Conservation (phyloP, 768 basidiomycete species). For the Podaxis rugospora region DNA sequence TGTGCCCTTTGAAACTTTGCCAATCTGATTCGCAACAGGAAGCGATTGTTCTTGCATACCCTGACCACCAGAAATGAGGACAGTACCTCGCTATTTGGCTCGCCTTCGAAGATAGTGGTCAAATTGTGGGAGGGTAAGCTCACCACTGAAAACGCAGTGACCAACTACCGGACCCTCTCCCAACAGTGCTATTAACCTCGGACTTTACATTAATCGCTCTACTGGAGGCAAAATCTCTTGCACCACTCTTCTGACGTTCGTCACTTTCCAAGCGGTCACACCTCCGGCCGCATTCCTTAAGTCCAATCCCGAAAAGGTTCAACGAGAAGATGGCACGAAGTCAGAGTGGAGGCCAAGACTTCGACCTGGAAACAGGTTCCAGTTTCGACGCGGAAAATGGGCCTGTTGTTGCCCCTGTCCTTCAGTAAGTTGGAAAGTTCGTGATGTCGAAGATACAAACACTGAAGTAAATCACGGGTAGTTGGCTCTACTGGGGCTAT, state of each 20-base stretch:
- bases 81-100: background rate
- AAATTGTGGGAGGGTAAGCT: background rate
- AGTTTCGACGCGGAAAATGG: background rate
- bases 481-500: constrained; percentile 20
- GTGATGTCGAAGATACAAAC: background rate
- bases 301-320: background rate
- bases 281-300: background rate
- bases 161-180: background rate
- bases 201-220: background rate
- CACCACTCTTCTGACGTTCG: background rate
- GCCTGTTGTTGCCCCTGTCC: background rate
- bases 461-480: constrained; percentile 4
- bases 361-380: background rate
- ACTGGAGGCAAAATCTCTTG: background rate
- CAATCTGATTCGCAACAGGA: background rate
- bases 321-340: background rate
- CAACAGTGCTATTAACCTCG: background rate
- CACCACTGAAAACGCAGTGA: background rate
- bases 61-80: background rate
- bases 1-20: background rate
- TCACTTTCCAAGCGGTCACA: background rate
- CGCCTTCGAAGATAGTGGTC: background rate
- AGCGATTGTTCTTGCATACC: background rate
- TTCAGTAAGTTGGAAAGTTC: background rate
- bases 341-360: background rate